Base-by-base conservation (phyloP, 1,139 yeast genomes). In the Debaryomycetaceae sp. region DNA sequence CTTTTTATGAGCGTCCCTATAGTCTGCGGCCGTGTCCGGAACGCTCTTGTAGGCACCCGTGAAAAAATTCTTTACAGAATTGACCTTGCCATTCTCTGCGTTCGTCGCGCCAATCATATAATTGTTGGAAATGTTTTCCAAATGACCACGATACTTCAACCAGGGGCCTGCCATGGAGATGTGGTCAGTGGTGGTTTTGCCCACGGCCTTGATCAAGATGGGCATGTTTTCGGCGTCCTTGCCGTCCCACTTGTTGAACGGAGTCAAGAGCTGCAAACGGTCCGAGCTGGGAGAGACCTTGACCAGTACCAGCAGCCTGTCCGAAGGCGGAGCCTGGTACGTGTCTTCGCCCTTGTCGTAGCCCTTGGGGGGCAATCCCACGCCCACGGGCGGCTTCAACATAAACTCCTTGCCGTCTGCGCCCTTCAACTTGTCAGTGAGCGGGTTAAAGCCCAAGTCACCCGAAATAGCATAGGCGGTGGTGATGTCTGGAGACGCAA, bases 91-190 rank as follows among this genome's bases (percentile, higher is more conserved):
- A 65, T 90, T 90, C 70, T 82, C 97, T 53, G 87, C 90, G 65
- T 90, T 90, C 58, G 77, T 86, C 47, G 97, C 98, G 71, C 98
- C 98, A 73, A 90, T 90, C 96, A 90, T 86, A 70, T 87, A 86
- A 75, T 90, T 90, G 75, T 87, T 85, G 52, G 97, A 86, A 58
- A 90, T 90, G 79, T 90, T 90, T 71, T 86, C 92, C 69, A 90
- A 75, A 72, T 90, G 98, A 70, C 98, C 98, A 75, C 97, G 85
- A 93, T 90, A 90, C 73, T 90, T 90, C 75, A 90, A 83, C 98
- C 98, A 90, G 58, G 97, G 97, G 68, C 98, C 98, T 58, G 98
- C 98, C 92, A 83, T 86, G 53, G 97, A 87, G 55, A 90, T 90
- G 71, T 90, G 97, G 69, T 90, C 98, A 49, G 98, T 90, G 55